Conservation (phyloP, 2,329 filamentous ascomycete species). For the Teratosphaeria destructans region DNA sequence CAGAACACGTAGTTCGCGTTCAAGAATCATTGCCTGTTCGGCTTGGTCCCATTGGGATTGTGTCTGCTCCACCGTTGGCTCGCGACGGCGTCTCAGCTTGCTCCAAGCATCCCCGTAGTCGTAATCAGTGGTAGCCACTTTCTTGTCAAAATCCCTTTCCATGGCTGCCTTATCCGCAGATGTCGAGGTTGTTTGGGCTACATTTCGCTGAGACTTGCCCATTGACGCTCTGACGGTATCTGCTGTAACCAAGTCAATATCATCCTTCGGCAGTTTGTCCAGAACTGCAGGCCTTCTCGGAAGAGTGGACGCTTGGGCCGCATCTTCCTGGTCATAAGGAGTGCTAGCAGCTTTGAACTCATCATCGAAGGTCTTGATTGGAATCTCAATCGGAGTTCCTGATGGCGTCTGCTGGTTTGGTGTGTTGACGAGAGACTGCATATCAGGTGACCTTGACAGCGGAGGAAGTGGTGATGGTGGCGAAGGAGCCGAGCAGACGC, state of each 20-base stretch:
- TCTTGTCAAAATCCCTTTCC: slow-evolving; percentile 2
- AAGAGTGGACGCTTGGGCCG: not conserved
- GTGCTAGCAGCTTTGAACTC: not conserved
- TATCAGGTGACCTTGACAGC: slow-evolving; percentile 1
- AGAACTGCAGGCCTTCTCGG: slow-evolving; percentile 16
- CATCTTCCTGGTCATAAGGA: not conserved
- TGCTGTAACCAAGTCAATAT: slow-evolving; percentile 33
- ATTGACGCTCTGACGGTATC: slow-evolving; percentile 34
- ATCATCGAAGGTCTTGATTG: slow-evolving; percentile 6
- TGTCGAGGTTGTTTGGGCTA: not conserved
- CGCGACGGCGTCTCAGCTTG: not conserved
- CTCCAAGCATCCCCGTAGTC: slow-evolving; percentile 6
- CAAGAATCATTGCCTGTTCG: slow-evolving; percentile 4
- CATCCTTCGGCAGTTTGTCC: slow-evolving; percentile 25
- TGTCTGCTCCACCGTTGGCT: not conserved
- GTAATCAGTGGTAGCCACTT: slow-evolving; percentile 3
- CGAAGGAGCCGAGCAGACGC: not conserved
- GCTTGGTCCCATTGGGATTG: slow-evolving; percentile 8
- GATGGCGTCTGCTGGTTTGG: not conserved
- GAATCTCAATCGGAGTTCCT: slow-evolving; percentile 12
- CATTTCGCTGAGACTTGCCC: slow-evolving; percentile 17
- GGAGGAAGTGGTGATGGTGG: not conserved
- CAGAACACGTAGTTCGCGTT: not conserved
- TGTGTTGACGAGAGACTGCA: slow-evolving; percentile 6
- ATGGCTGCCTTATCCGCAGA: slow-evolving; percentile 3